Evolutionary conservation across 2,329 filamentous ascomycete genomes (phyloP).

Genomic region (Verticillium tricorpus): DNA sequence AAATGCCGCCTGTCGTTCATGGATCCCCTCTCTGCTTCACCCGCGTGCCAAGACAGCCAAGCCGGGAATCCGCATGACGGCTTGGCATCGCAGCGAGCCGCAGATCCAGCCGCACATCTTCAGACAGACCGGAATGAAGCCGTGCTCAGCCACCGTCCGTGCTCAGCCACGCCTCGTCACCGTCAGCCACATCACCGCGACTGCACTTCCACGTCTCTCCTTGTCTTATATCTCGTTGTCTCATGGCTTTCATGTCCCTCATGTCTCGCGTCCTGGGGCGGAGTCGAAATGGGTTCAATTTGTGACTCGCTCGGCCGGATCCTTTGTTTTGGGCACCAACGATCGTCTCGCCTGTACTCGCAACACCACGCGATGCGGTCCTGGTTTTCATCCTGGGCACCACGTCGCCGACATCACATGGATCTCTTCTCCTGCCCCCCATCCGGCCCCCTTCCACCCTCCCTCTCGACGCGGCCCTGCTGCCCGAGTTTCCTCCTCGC

Average conservation of each 20-base stretch:
- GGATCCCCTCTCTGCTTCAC: too few species aligned
- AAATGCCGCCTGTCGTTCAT: background rate
- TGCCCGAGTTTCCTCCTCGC: background rate
- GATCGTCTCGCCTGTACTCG: background rate
- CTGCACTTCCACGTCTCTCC: too few species aligned
- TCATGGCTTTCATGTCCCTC: too few species aligned
- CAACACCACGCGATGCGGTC: background rate
- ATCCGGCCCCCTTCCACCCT: background rate
- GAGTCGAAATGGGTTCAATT: background rate
- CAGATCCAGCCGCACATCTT: background rate
- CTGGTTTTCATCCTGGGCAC: background rate
- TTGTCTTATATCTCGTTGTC: too few species aligned
- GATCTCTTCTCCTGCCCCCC: background rate
- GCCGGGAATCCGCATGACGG: conserved; percentile 5
- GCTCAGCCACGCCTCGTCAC: too few species aligned
- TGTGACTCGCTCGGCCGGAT: background rate
- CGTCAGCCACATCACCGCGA: too few species aligned
- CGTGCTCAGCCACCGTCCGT: background rate
- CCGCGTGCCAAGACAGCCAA: conserved; percentile 3
- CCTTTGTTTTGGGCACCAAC: background rate
- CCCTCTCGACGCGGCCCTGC: background rate
- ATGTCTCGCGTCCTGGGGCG: too few species aligned
- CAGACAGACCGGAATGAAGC: background rate
- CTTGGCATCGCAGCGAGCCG: conserved; percentile 7
- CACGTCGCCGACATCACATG: background rate